A percentile compares a stretch with the other conserved stretches of the same genome.
These are phyloP conservation scores for Eutrema japonicum DNA, from an alignment of 345 rosid species.

Conservation along the genomic window DNA sequence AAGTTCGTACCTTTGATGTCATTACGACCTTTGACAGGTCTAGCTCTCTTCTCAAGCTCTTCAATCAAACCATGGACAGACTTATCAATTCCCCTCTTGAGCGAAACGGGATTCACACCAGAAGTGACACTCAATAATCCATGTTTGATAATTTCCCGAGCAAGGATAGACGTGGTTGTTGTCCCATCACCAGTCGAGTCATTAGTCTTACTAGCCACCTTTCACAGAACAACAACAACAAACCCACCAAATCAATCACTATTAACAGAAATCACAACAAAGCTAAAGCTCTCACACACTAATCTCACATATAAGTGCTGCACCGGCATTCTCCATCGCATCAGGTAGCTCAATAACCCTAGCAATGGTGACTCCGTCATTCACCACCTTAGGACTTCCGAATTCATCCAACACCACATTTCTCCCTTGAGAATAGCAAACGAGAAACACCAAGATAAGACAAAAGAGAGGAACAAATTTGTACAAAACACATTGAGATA, in stretches of 20 bases:
- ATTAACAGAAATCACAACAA: not conserved
- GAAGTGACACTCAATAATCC: constrained; percentile 93
- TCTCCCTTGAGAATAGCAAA: constrained; percentile 59
- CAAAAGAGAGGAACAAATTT: not conserved
- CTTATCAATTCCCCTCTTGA: constrained; percentile 91
- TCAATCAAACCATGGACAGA: constrained; percentile 72
- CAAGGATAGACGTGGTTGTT: constrained; percentile 91
- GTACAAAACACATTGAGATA: no score
- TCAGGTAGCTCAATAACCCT: constrained; percentile 92
- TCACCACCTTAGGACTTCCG: constrained; percentile 97
- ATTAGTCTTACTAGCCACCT: constrained; percentile 99
- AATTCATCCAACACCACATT: constrained; percentile 95
- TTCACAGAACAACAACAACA: constrained; percentile 14
- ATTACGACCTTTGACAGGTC: constrained; percentile 85
- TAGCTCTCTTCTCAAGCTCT: constrained; percentile 86
- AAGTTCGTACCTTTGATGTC: constrained; percentile 70
- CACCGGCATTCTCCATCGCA: constrained; percentile 99
- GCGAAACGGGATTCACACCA: constrained; percentile 91
- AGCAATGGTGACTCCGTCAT: constrained; percentile 97
- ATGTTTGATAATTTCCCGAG: constrained; percentile 86
- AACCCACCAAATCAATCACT: not conserved
- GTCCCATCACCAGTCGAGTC: constrained; percentile 99
- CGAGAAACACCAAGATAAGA: constrained; percentile 9
- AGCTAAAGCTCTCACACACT: constrained; percentile 10
- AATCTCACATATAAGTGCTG: constrained; percentile 97